These are phyloP conservation scores for Adansonia madagascariensis DNA, from an alignment of 441 rosid genomes.

Conservation along the genomic window DNA sequence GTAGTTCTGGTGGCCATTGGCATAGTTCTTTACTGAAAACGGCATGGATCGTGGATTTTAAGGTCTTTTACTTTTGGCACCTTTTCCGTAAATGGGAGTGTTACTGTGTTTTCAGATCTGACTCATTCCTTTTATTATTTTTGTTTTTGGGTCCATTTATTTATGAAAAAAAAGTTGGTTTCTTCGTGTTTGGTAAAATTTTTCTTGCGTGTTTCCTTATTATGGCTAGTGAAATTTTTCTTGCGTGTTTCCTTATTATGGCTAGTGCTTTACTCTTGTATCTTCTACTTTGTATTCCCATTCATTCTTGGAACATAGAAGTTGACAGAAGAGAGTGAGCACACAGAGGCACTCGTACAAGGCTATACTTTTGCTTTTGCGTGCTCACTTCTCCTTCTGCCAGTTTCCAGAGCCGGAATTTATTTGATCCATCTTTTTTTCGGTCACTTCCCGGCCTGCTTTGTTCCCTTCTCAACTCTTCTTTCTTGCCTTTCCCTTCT, in stretches of 20 bases:
- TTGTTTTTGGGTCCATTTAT: not conserved
- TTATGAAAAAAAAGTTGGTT: too few relatives aligned
- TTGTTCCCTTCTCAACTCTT: slow-evolving; percentile 24
- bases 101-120: slow-evolving; percentile 52
- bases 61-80: slow-evolving; percentile 23
- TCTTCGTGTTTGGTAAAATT: too few relatives aligned
- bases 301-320: slow-evolving; percentile 39
- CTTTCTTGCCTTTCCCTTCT: not conserved
- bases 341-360: slow-evolving; percentile 80
- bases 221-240: not conserved
- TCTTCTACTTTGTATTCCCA: not conserved
- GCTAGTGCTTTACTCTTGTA: slow-evolving; percentile 12
- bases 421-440: slow-evolving; percentile 22
- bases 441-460: slow-evolving; percentile 30
- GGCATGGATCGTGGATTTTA: slow-evolving; percentile 29
- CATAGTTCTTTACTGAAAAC: slow-evolving; percentile 15
- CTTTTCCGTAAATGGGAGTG: slow-evolving; percentile 41
- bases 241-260: slow-evolving; percentile 27
- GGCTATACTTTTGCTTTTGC: slow-evolving; percentile 70
- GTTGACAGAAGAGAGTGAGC: slow-evolving; percentile 99
- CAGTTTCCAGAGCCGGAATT: slow-evolving; percentile 57
- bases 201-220: too few relatives aligned
- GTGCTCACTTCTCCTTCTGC: slow-evolving; percentile 95
- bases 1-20: not conserved
- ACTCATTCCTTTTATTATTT: slow-evolving; percentile 31